These are phyloP conservation scores for Gynochthodes officinalis DNA, from an alignment of 257 asterid genomes.

Conservation along the genomic window DNA sequence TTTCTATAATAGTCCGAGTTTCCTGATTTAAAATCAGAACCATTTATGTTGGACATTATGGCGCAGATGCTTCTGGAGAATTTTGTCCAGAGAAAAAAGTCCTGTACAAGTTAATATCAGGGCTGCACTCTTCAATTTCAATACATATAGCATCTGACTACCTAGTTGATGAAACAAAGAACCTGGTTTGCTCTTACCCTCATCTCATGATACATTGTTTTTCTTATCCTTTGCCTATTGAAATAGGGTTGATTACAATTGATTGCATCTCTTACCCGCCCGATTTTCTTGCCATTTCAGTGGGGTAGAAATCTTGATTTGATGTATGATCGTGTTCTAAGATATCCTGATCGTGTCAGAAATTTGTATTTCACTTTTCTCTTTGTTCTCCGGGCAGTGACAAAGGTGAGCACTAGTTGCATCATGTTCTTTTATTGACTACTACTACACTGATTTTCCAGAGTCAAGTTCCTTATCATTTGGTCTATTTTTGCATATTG, in stretches of 20 bases:
- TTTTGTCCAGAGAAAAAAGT: constrained; percentile 82
- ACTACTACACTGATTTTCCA: neutral
- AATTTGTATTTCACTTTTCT: constrained; percentile 89
- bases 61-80: constrained; percentile 79
- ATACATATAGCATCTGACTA: constrained; percentile 81
- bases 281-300: constrained; percentile 46
- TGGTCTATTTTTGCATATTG: constrained; percentile 16
- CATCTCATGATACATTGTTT: neutral
- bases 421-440: constrained; percentile 14
- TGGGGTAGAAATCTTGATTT: constrained; percentile 85
- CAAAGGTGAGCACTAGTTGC: constrained; percentile 54
- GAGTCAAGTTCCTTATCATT: constrained; percentile 3
- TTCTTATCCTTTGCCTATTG: neutral
- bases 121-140: constrained; percentile 91
- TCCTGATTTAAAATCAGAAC: neutral
- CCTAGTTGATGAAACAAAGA: constrained; percentile 76
- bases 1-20: neutral
- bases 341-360: constrained; percentile 82
- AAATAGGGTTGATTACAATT: neutral
- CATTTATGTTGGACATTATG: constrained; percentile 17
- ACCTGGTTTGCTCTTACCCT: constrained; percentile 46
- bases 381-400: constrained; percentile 93
- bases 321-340: constrained; percentile 80
- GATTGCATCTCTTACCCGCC: constrained; percentile 19
- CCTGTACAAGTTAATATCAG: constrained; percentile 82